A percentile compares a stretch with the other conserved stretches of the same genome.
phyloP scores from a whole-genome alignment of 1,284 basidiomycete genomes.

The Cryptococcus wingfieldii region DNA sequence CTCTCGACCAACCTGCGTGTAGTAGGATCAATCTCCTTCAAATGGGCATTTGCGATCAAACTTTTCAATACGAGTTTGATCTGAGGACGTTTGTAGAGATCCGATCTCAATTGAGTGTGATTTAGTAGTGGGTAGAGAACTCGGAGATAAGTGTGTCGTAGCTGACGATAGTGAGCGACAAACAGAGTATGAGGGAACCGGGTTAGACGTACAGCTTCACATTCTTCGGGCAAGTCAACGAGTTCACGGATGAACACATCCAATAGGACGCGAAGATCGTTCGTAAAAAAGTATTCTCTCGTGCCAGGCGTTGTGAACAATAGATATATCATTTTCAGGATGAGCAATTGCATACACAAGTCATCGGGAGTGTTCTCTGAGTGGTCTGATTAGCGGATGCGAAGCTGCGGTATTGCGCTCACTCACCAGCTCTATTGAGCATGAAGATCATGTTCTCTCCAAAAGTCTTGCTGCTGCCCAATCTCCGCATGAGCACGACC shows the following conservation, averaged over 20 bases:
- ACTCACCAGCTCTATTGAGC: slow-evolving; percentile 86
- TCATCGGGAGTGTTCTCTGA: slow-evolving; percentile 79
- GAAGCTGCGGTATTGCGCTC: background rate
- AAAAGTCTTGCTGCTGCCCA: slow-evolving; percentile 85
- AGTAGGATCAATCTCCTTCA: slow-evolving; percentile 77
- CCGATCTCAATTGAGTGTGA: slow-evolving; percentile 80
- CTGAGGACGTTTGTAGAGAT: slow-evolving; percentile 87
- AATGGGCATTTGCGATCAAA: slow-evolving; percentile 66
- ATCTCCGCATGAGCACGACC: slow-evolving; percentile 71
- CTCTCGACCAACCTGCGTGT: slow-evolving; percentile 88
- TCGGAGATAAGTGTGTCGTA: slow-evolving; percentile 93
- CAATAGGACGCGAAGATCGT: slow-evolving; percentile 90
- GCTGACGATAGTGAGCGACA: slow-evolving; percentile 52
- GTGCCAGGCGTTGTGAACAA: slow-evolving; percentile 91
- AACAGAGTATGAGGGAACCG: background rate
- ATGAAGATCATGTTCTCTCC: slow-evolving; percentile 99
- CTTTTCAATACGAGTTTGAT: slow-evolving; percentile 79
- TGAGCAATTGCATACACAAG: slow-evolving; percentile 87
- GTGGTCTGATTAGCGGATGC: background rate
- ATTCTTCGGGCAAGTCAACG: slow-evolving; percentile 84
- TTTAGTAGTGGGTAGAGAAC: slow-evolving; percentile 93
- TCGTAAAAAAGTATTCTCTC: slow-evolving; percentile 96
- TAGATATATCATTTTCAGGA: slow-evolving; percentile 91
- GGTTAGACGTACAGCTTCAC: slow-evolving; percentile 70
- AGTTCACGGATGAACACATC: slow-evolving; percentile 94